Percentiles rank a stretch among this genome's conserved stretches.
Conservation (phyloP, 192 early-diverging fungal genomes). For the Backusella morwellensis region DNA sequence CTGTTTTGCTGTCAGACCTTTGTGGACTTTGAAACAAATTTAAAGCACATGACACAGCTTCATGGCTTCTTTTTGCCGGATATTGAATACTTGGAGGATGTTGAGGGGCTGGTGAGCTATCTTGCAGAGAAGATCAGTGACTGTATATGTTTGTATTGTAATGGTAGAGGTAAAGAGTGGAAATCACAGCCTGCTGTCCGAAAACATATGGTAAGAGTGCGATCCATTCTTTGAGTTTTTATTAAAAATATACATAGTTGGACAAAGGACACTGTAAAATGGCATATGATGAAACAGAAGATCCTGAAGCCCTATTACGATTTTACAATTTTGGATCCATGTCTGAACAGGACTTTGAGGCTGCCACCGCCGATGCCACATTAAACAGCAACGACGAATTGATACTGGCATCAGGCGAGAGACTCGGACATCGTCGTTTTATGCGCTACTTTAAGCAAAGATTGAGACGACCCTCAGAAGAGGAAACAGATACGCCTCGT, state of each 20-base stretch:
- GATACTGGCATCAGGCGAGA: conserved; percentile 11
- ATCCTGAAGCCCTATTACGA: conserved; percentile 85
- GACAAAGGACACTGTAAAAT: conserved; percentile 97
- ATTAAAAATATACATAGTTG: conserved; percentile 34
- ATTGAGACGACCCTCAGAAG: background rate
- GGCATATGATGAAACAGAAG: conserved; percentile 87
- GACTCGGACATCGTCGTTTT: conserved; percentile 19
- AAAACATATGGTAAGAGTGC: conserved; percentile 74
- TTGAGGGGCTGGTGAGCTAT: conserved; percentile 86
- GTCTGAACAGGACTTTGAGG: conserved; percentile 30
- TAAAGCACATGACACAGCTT: conserved; percentile 85
- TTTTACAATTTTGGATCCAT: conserved; percentile 90
- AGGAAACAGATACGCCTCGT: background rate
- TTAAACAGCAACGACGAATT: conserved; percentile 13
- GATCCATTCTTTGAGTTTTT: no score
- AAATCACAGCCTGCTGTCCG: conserved; percentile 88
- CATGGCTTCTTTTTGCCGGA: conserved; percentile 98
- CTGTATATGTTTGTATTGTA: conserved; percentile 94
- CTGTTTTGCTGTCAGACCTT: conserved; percentile 83
- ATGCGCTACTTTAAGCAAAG: conserved; percentile 25
- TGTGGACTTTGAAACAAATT: conserved; percentile 63
- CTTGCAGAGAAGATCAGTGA: conserved; percentile 90
- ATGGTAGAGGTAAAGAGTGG: conserved; percentile 81
- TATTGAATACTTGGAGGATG: conserved; percentile 85
- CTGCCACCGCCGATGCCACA: background rate